Evolutionary conservation across 2,329 filamentous ascomycete genomes (phyloP), one percentile per base, ranked within the genome.

Genomic region (Paraconiothyrium brasiliense): DNA sequence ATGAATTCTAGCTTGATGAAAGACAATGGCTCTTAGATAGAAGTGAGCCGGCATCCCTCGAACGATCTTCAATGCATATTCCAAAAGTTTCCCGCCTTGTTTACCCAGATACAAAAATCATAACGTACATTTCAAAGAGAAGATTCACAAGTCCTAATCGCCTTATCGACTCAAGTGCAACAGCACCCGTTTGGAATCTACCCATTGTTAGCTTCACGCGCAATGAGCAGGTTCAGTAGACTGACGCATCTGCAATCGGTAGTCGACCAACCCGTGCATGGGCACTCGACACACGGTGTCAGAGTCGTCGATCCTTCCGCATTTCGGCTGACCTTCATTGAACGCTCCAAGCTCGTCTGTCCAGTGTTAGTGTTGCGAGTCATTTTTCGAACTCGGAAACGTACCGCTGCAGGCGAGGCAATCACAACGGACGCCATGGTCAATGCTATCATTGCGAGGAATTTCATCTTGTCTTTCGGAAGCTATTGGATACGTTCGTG

Each of bases 101-200:
- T 41, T 2, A 16, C 39, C 39, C 14, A 7, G 7, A n/a, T 30
- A 20, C n/a, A 20, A 50, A 13, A 11, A 0, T 9, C 16, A 2
- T 35, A 20, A 34, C 9, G 30, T 50, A 50, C 48, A 50, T 8
- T 30, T 30, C 16, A 35, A 13, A 22, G 16, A 30, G 35, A 35
- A 34, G 2, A 4, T 34, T 9, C 16, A 34, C 13, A 6, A 13
- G 34, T 20, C 30, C 30, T 10, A n/a, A 35, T 16, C 30, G n/a
- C 30, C 32, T 13, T 13, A 22, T 22, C 46, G 30, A 32, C 5
- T 60, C 49, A 60, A 48, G 54, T 59, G 65, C 72, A 74, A 61
- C 73, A 76, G 62, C 73, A 76, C 11, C 73, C 72, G 32, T 75
- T 71, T 0, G 70, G 68, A 13, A 76, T 62, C 73, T 75, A 11